Percentiles rank a stretch among this genome's conserved stretches.
phyloP scores from a whole-genome alignment of 192 early-diverging fungal genomes.

The Entomortierella parvispora region DNA sequence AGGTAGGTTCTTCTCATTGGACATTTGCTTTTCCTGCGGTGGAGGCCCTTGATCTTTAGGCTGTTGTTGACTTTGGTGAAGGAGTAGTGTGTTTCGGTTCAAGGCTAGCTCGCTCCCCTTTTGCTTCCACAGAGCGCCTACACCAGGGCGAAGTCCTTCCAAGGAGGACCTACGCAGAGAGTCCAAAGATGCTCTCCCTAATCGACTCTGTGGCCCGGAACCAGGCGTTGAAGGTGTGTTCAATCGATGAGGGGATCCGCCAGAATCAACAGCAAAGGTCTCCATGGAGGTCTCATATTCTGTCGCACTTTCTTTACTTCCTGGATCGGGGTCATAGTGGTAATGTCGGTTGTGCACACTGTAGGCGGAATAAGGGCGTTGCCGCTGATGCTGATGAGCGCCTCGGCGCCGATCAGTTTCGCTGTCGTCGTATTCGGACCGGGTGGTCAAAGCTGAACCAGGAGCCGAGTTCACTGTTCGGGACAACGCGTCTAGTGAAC shows the following conservation, averaged over 20 bases:
- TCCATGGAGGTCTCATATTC: conserved; percentile 46
- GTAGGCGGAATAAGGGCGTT: background rate
- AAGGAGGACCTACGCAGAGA: no score
- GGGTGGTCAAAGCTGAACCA: no score
- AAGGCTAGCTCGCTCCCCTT: background rate
- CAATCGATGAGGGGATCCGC: background rate
- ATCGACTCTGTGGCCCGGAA: background rate
- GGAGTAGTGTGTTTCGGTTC: background rate
- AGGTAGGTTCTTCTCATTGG: conserved; percentile 3
- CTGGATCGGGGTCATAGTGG: background rate
- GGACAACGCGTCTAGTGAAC: background rate
- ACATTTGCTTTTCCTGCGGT: background rate
- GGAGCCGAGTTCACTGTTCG: no score
- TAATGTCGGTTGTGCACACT: background rate
- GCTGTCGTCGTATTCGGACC: conserved; percentile 29
- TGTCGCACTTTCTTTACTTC: conserved; percentile 31
- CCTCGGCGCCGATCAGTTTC: conserved; percentile 32
- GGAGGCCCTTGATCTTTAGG: background rate
- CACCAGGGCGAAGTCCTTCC: no score
- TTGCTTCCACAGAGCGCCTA: no score
- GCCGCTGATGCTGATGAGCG: background rate
- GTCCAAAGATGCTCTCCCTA: background rate
- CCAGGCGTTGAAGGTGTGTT: conserved; percentile 7
- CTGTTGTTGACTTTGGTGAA: background rate
- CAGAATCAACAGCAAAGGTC: conserved; percentile 30